These are phyloP conservation scores for Hortiboletus flavorubellus DNA, from an alignment of 768 basidiomycete species.

Conservation along the genomic window DNA sequence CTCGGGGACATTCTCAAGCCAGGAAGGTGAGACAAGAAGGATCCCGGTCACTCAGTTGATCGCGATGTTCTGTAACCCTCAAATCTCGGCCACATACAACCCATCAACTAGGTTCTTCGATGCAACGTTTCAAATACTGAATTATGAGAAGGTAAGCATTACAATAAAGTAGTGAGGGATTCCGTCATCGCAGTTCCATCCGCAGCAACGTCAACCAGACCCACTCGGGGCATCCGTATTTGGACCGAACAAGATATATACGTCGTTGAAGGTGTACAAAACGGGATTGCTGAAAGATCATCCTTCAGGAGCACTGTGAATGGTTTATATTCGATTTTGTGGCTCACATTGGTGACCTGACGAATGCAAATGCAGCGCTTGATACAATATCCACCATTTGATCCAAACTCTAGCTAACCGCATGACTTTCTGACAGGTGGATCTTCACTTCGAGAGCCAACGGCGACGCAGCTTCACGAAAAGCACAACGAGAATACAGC, in stretches of 20 bases:
- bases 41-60: not conserved
- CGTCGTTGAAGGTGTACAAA: slow-evolving; percentile 71
- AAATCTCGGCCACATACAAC: slow-evolving; percentile 38
- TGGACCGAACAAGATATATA: slow-evolving; percentile 78
- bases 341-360: slow-evolving; percentile 63
- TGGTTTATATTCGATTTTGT: slow-evolving; percentile 57
- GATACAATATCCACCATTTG: slow-evolving; percentile 47
- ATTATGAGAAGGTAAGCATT: slow-evolving; percentile 71
- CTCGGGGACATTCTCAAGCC: slow-evolving; percentile 48
- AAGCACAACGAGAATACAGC: slow-evolving; percentile 80
- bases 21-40: slow-evolving; percentile 32
- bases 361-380: slow-evolving; percentile 40
- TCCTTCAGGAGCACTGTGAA: slow-evolving; percentile 51
- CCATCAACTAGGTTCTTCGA: slow-evolving; percentile 86
- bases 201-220: slow-evolving; percentile 57
- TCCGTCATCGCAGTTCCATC: not conserved
- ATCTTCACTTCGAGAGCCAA: slow-evolving; percentile 49
- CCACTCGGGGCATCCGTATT: slow-evolving; percentile 81
- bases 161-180: not conserved
- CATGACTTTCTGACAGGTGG: slow-evolving; percentile 36
- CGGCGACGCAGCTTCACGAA: slow-evolving; percentile 68
- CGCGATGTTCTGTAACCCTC: slow-evolving; percentile 25
- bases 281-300: slow-evolving; percentile 36
- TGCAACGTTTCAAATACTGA: slow-evolving; percentile 81
- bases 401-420: not conserved